Base-by-base conservation (phyloP, 257 asterid species). In the Solanum dulcamara region DNA sequence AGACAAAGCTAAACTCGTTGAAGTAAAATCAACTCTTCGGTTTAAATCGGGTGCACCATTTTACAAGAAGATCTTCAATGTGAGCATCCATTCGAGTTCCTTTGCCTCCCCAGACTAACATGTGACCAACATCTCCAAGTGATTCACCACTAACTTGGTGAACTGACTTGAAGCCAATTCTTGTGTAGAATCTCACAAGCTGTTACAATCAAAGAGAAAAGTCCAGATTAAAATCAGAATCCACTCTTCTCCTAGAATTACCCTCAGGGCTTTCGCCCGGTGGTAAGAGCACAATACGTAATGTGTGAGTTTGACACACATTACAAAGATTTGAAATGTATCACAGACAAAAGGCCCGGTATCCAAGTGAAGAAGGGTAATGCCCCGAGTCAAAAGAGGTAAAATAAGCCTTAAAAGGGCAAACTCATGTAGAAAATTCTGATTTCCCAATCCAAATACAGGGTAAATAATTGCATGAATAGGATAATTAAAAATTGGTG, bases 81-180 rank as follows among this genome's bases (percentile, higher is more conserved):
- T 87, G 53, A 32, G 98, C 99, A 88, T 95, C 97, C 99, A 96
- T 96, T 60, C 97, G 88, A 50, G 99, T 96, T 8, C 99, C 99
- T 40, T 93, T 91, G n/a, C 99, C 99, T 71, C 98, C 99, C 99
- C 99, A 96, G 14, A 94, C 92, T 66, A 96, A 84, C 98, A 91
- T 93, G 91, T 96, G 96, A 18, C 88, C 86, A 42, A 89, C 4
- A 89, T 96, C 98, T 40, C 94, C 93, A 14, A 95, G 12, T 0
- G 97, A 92, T 30, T 93, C 92, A 32, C 98, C 98, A 24, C 26
- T 88, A 77, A 96, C 98, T 88, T 96, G 97, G 55, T 92, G 88
- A 85, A 93, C 95, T 62, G 86, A 81, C 44, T 86, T 85, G 91
- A 96, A 96, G 82, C 99, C 98, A 86, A 96, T 83, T 86, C 99